Evolutionary conservation across 306 rosid genomes (phyloP).

Genomic region (Lagenaria siceraria): DNA sequence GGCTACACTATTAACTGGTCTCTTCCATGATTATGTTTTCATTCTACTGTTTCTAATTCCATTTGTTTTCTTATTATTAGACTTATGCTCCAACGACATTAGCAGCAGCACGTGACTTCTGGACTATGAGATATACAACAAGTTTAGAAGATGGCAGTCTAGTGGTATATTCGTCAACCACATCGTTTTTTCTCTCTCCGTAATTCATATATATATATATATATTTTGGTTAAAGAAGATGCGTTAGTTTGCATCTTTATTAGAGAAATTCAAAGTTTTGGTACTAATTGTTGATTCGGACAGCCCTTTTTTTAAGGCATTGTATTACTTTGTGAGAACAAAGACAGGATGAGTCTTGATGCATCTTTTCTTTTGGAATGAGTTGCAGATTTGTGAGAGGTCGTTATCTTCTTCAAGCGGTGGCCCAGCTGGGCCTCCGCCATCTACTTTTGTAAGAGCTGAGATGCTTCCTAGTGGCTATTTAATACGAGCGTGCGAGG

Average conservation of each 20-base stretch:
- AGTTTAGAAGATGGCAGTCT: constrained; percentile 94
- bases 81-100: constrained; percentile 91
- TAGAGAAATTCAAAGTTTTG: neutral
- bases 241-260: neutral
- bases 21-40: neutral
- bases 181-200: neutral
- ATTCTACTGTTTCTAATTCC: neutral
- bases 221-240: neutral
- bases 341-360: neutral
- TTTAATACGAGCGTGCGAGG: constrained; percentile 87
- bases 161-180: constrained; percentile 44
- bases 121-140: constrained; percentile 82
- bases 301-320: neutral
- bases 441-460: constrained; percentile 69
- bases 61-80: constrained; percentile 20
- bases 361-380: neutral
- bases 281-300: neutral
- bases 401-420: constrained; percentile 75
- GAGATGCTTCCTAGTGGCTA: constrained; percentile 95
- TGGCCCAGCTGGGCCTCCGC: constrained; percentile 74
- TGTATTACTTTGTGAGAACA: neutral
- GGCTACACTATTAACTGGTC: neutral
- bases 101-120: constrained; percentile 96
- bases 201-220: neutral
- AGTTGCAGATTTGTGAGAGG: constrained; percentile 74